A percentile compares a stretch with the other conserved stretches of the same genome.
Conservation (phyloP, 495 filamentous ascomycete genomes). For the Annulohypoxylon nitens region DNA sequence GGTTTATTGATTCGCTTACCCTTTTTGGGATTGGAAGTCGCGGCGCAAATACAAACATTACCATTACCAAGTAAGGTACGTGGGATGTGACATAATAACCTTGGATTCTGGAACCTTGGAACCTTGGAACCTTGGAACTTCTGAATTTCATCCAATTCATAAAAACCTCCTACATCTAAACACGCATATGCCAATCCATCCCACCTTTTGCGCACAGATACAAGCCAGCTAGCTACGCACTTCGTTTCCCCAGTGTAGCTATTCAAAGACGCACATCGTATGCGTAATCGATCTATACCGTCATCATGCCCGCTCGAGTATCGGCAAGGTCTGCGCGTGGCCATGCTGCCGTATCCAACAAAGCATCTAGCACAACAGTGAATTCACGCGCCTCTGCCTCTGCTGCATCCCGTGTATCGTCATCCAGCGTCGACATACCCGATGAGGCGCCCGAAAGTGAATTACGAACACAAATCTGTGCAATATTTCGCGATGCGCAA, state of each 20-base stretch:
- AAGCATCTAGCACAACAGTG: constrained; percentile 68
- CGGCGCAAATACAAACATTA: constrained; percentile 30
- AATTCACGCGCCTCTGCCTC: constrained; percentile 66
- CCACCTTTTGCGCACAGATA: background rate
- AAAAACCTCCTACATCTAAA: background rate
- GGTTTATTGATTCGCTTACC: constrained; percentile 41
- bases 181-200: background rate
- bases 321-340: constrained; percentile 66
- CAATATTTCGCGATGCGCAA: constrained; percentile 89
- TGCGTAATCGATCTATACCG: constrained; percentile 19
- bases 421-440: constrained; percentile 74
- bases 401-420: constrained; percentile 71
- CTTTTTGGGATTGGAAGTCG: constrained; percentile 16
- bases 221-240: background rate
- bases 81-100: background rate
- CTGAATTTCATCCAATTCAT: background rate
- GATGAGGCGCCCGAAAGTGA: constrained; percentile 77
- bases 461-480: constrained; percentile 80
- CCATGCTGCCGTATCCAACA: constrained; percentile 66
- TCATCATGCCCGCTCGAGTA: constrained; percentile 72
- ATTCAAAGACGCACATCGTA: background rate
- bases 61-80: background rate
- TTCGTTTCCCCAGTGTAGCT: too few species aligned
- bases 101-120: background rate
- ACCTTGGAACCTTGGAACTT: background rate